Base-by-base conservation (phyloP, 2,329 filamentous ascomycete genomes). In the Dactylellina parvicollis region DNA sequence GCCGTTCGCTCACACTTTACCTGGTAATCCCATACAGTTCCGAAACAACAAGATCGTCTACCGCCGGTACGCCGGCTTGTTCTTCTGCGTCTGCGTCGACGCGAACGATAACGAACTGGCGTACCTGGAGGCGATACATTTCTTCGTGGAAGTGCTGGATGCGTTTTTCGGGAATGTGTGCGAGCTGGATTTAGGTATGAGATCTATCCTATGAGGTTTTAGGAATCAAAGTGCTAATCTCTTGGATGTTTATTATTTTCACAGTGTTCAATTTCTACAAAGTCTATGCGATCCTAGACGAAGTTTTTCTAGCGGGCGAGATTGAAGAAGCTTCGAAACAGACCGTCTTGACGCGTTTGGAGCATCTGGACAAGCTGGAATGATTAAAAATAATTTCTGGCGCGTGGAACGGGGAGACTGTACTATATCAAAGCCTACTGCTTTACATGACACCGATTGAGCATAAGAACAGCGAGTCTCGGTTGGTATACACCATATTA, bases 291-390 rank as follows among this genome's bases (percentile, higher is more conserved):
- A 99, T 99, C 75, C 88, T 99, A 26, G 95, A 99, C 80, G 95
- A 99, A 83, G 95, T 99, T 18, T 99, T 99, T 81, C 83, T 99
- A 74, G 95, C 95, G 0, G 95, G 95, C 16, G 95, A 99, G 85
- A 96, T 99, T 74, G 92, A 99, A 83, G 95, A 99, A 86, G 98
- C 94, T 75, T 96, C 92, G 81, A 99, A 98, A 82, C 94, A 98
- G 82, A 95, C 98, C 30, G 95, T 99, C 16, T 83, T 99, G 79
- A 98, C 95, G 60, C 84, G 95, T 78, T 80, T 99, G 81, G 95
- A 98, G 80, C 95, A 99, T 83, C 81, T 99, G 80, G 95, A 99
- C 80, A 98, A 98, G 82, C 82, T 99, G 80, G 95, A 99, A 81
- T 98, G 82, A 84, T 57, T 20, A n/a, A 14, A 28, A n/a, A 49